A percentile compares a stretch with the other conserved stretches of the same genome.
phyloP scores from a whole-genome alignment of 495 filamentous ascomycete genomes.

The Aspergillus carlsbadensis region DNA sequence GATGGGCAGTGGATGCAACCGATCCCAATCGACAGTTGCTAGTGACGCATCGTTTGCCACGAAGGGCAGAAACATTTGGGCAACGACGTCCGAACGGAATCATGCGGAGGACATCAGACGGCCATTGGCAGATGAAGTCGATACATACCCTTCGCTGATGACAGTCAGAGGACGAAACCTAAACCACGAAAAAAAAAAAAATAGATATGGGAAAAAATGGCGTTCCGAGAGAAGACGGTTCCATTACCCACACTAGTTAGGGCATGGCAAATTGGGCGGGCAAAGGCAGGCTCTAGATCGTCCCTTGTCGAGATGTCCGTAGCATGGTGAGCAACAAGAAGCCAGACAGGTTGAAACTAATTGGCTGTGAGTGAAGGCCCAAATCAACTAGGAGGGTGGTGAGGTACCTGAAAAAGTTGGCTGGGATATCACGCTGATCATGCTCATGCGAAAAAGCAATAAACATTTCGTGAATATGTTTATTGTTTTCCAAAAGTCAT shows the following conservation, averaged over 20 bases:
- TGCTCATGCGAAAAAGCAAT: constrained; percentile 8
- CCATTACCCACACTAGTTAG: constrained; percentile 22
- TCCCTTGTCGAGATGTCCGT: constrained; percentile 15
- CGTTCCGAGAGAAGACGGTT: constrained; percentile 23
- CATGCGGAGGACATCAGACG: constrained; percentile 23
- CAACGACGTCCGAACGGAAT: constrained; percentile 22
- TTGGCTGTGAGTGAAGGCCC: constrained; percentile 24
- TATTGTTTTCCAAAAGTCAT: constrained; percentile 12
- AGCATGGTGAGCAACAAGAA: constrained; percentile 21
- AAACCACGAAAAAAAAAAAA: constrained; percentile 11
- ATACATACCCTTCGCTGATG: constrained; percentile 19
- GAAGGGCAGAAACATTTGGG: constrained; percentile 21
- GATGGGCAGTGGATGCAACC: constrained; percentile 18
- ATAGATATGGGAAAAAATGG: constrained; percentile 12
- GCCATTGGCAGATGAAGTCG: constrained; percentile 20
- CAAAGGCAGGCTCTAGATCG: constrained; percentile 5
- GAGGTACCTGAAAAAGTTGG: constrained; percentile 19
- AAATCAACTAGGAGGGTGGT: constrained; percentile 13
- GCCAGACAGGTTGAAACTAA: constrained; percentile 15
- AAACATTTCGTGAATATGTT: constrained; percentile 14
- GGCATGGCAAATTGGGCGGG: constrained; percentile 14
- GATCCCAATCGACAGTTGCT: constrained; percentile 39
- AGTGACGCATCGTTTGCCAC: constrained; percentile 31
- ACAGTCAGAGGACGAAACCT: constrained; percentile 1
- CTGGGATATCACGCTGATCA: constrained; percentile 21